A percentile compares a stretch with the other conserved stretches of the same genome.
phyloP scores from a whole-genome alignment of 345 rosid genomes.

The Carallia brachiata region DNA sequence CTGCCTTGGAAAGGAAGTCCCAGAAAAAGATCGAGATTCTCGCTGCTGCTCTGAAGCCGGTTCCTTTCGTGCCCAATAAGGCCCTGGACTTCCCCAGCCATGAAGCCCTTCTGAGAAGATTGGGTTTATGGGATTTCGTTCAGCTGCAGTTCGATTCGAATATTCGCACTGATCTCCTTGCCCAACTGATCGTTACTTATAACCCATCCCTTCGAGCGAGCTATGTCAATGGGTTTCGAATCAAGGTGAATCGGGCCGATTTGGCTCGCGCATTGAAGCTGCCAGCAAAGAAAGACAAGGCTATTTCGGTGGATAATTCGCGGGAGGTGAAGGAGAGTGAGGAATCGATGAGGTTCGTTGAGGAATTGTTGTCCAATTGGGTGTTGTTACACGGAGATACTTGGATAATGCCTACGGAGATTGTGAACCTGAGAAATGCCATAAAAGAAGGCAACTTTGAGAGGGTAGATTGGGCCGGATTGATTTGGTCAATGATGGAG shows the following conservation, averaged over 20 bases:
- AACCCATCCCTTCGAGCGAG: constrained; percentile 38
- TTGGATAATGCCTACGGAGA: constrained; percentile 72
- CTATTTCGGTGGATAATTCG: constrained; percentile 19
- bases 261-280: constrained; percentile 74
- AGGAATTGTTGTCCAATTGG: constrained; percentile 65
- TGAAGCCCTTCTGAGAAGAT: constrained; percentile 50
- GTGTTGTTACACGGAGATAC: constrained; percentile 73
- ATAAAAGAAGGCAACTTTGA: constrained; percentile 68
- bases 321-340: constrained; percentile 39
- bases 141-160: constrained; percentile 56
- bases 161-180: constrained; percentile 55
- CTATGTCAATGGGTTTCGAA: constrained; percentile 53
- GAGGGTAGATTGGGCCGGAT: constrained; percentile 66
- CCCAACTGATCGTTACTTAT: constrained; percentile 60
- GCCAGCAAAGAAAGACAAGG: constrained; percentile 55
- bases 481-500: constrained; percentile 92
- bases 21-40: constrained; percentile 53
- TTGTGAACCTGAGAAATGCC: constrained; percentile 36
- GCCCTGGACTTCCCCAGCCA: constrained; percentile 57
- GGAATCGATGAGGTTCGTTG: constrained; percentile 49
- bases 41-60: constrained; percentile 42
- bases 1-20: constrained; percentile 31
- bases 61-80: constrained; percentile 62
- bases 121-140: constrained; percentile 86
- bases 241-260: constrained; percentile 69